Percentiles rank a stretch among this genome's conserved stretches.
Conservation (phyloP, 1,284 basidiomycete genomes). For the Ceratobasidium papillatum region DNA sequence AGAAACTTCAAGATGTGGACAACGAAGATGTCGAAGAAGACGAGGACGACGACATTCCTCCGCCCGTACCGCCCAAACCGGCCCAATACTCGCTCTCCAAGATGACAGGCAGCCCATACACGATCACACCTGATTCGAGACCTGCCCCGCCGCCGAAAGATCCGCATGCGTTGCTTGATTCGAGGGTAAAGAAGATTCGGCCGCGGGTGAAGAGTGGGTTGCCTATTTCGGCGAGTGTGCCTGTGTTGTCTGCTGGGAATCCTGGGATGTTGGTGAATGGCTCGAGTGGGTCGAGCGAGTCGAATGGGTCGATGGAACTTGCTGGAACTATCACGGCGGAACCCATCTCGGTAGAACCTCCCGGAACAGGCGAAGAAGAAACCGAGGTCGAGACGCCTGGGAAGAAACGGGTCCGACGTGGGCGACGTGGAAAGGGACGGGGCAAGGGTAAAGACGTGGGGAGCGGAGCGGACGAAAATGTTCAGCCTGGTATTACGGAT, state of each 20-base stretch:
- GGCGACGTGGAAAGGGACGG: constrained; percentile 56
- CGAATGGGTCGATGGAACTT: constrained; percentile 1
- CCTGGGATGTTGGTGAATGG: neutral
- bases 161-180: neutral
- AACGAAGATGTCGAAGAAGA: neutral
- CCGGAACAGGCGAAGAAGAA: constrained; percentile 52
- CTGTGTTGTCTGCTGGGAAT: constrained; percentile 7
- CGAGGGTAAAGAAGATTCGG: neutral
- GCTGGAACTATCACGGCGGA: neutral
- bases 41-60: constrained; percentile 17
- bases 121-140: constrained; percentile 8
- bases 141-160: constrained; percentile 29
- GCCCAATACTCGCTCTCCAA: constrained; percentile 24
- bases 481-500: neutral
- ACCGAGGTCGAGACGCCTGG: constrained; percentile 55
- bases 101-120: constrained; percentile 21
- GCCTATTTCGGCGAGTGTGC: constrained; percentile 3
- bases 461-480: constrained; percentile 2
- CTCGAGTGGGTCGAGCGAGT: too few relatives aligned
- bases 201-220: neutral
- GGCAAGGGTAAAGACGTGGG: constrained; percentile 55
- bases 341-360: neutral
- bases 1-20: neutral
- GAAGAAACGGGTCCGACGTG: constrained; percentile 55
- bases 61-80: constrained; percentile 30